Evolutionary conservation across 2,329 filamentous ascomycete genomes (phyloP).

Genomic region (Malbranchea cinnamomea): DNA sequence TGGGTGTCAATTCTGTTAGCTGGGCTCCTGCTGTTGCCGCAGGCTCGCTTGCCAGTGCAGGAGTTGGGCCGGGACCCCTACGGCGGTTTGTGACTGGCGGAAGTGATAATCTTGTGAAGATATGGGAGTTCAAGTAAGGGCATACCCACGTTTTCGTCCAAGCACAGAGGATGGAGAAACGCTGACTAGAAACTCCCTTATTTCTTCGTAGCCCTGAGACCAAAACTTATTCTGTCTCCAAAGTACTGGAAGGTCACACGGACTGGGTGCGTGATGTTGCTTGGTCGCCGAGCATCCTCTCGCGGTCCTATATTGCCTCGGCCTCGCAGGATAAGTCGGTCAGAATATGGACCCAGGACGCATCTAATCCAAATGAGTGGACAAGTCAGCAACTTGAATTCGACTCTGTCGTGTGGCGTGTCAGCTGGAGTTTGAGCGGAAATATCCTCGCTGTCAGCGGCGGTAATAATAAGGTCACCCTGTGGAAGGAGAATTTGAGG

Average conservation of each 20-base stretch:
- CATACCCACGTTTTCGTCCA: too few relatives aligned
- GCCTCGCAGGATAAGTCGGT: slow-evolving; percentile 96
- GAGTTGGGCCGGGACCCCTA: slow-evolving; percentile 46
- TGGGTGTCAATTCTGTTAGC: slow-evolving; percentile 88
- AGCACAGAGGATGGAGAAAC: too few relatives aligned
- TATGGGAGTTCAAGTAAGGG: slow-evolving; percentile 65
- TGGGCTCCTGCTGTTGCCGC: slow-evolving; percentile 82
- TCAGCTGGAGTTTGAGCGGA: slow-evolving; percentile 94
- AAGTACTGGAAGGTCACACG: slow-evolving; percentile 59
- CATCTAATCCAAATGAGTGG: slow-evolving; percentile 57
- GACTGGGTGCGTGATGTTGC: slow-evolving; percentile 98
- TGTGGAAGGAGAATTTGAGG: slow-evolving; percentile 97
- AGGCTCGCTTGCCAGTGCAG: slow-evolving; percentile 68
- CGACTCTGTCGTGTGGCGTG: slow-evolving; percentile 82
- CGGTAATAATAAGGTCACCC: slow-evolving; percentile 86
- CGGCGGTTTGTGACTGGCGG: slow-evolving; percentile 88
- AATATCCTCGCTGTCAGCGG: slow-evolving; percentile 91
- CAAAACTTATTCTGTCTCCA: slow-evolving; percentile 36
- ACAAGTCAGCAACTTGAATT: slow-evolving; percentile 73
- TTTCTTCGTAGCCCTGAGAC: slow-evolving; percentile 29
- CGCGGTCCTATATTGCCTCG: slow-evolving; percentile 92
- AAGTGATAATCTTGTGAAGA: slow-evolving; percentile 82
- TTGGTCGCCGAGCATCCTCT: slow-evolving; percentile 88
- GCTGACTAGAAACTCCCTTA: too few relatives aligned
- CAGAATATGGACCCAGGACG: slow-evolving; percentile 82